phyloP scores from a whole-genome alignment of 2,329 filamentous ascomycete genomes.

The Claviceps sp. region DNA sequence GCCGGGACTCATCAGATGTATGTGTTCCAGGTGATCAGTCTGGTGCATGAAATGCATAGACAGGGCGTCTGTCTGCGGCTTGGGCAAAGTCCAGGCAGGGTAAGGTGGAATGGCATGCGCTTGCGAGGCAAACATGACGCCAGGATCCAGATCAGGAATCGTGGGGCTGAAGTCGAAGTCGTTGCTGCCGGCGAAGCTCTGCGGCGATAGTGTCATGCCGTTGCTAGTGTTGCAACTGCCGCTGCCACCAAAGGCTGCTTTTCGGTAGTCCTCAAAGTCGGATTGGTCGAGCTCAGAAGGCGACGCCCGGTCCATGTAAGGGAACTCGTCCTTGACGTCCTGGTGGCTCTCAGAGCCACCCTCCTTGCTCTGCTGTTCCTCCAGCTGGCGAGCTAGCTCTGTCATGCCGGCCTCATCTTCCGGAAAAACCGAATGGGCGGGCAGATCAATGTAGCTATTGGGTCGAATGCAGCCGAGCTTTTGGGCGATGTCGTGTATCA shows the following conservation, averaged over 20 bases:
- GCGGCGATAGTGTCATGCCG: slow-evolving; percentile 35
- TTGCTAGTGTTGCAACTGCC: slow-evolving; percentile 11
- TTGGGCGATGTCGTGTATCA: slow-evolving; percentile 52
- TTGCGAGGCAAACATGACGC: slow-evolving; percentile 21
- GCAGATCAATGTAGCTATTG: slow-evolving; percentile 46
- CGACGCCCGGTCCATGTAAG: slow-evolving; percentile 29
- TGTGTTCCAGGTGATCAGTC: slow-evolving; percentile 24
- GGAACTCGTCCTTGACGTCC: slow-evolving; percentile 9
- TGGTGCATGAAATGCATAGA: slow-evolving; percentile 30
- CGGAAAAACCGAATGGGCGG: slow-evolving; percentile 44
- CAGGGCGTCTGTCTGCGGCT: slow-evolving; percentile 14
- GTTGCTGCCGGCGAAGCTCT: slow-evolving; percentile 31
- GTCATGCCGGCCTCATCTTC: slow-evolving; percentile 46
- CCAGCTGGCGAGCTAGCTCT: slow-evolving; percentile 42
- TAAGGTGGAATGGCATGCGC: slow-evolving; percentile 22
- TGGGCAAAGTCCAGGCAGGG: slow-evolving; percentile 18
- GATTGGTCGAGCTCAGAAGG: slow-evolving; percentile 43
- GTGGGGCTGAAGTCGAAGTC: slow-evolving; percentile 25
- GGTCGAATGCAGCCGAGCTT: slow-evolving; percentile 51
- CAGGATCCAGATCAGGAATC: slow-evolving; percentile 19
- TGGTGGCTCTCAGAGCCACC: slow-evolving; percentile 18
- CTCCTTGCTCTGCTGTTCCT: slow-evolving; percentile 31
- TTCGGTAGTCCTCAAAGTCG: slow-evolving; percentile 43
- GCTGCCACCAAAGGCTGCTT: slow-evolving; percentile 29
- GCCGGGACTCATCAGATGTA: slow-evolving; percentile 35